Base-by-base conservation (phyloP, 371 early-diverging fungal species). In the Mortierella sp. region DNA sequence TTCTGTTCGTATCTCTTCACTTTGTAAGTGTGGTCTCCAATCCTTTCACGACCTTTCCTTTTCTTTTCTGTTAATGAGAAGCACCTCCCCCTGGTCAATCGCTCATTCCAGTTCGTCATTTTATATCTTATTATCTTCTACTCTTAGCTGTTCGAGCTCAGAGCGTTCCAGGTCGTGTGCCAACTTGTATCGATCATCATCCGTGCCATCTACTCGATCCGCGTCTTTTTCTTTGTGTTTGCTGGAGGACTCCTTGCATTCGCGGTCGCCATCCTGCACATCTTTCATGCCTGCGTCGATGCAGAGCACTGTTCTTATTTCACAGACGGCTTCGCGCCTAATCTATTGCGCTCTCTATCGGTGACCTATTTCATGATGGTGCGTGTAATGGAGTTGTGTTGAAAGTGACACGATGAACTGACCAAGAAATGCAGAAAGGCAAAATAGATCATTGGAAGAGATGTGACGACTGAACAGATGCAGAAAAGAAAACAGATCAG, bases 361-460 rank as follows among this genome's bases (percentile, higher is more conserved):
- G 38, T 38, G 38, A 65, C 65, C 19, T 65, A 65, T 6, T 75
- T 75, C n/a, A 34, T 75, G 50, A 75, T 75, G 76, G 76, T 75
- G 50, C 16, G 28, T 34, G 1, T 19, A 7, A 7, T 9, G 13
- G 3, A 3, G 14, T 54, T 54, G 54, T n/a, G n/a, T n/a, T n/a
- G n/a, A n/a, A n/a, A n/a, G n/a, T n/a, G 24, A 9, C 1, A 55
- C 4, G 6, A 55, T 8, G 57, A 1, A 9, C 10, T n/a, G n/a
- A n/a, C n/a, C n/a, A n/a, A n/a, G n/a, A n/a, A n/a, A n/a, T n/a
- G n/a, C n/a, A n/a, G n/a, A n/a, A n/a, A n/a, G n/a, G n/a, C n/a
- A n/a, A n/a, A n/a, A n/a, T n/a, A n/a, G n/a, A n/a, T n/a, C n/a
- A n/a, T n/a, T n/a, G n/a, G n/a, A n/a, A n/a, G n/a, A n/a, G n/a